These are phyloP conservation scores for Cadophora malorum DNA, from an alignment of 2,329 filamentous ascomycete species.

Conservation along the genomic window DNA sequence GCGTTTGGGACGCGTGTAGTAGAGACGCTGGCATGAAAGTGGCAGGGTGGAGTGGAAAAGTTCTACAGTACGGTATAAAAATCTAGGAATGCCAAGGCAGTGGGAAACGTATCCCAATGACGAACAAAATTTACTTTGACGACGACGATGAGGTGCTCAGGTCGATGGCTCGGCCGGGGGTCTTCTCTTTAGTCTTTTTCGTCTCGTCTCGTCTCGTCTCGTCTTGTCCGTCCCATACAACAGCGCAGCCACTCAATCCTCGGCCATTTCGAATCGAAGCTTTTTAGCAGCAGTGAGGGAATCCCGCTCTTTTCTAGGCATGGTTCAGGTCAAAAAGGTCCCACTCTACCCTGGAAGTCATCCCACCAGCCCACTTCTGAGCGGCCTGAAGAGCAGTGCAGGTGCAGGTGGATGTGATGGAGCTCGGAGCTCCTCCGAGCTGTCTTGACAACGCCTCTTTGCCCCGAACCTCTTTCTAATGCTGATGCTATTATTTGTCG, in stretches of 20 bases:
- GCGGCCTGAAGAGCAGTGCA: background rate
- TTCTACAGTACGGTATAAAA: background rate
- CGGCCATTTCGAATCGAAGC: slow-evolving; percentile 30
- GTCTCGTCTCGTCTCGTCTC: too few species aligned
- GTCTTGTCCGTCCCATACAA: background rate
- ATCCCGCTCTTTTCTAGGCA: slow-evolving; percentile 15
- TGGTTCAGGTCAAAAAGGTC: background rate
- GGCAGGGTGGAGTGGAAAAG: slow-evolving; percentile 13
- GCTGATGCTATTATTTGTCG: background rate
- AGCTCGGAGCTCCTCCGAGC: background rate
- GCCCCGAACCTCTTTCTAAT: background rate
- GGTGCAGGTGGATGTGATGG: too few species aligned
- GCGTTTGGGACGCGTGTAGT: slow-evolving; percentile 36
- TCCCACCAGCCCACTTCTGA: background rate
- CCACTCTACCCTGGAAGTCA: background rate
- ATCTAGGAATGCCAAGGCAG: slow-evolving; percentile 24
- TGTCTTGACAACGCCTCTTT: background rate
- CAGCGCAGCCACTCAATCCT: slow-evolving; percentile 19
- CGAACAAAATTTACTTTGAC: slow-evolving; percentile 16
- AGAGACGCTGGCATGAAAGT: slow-evolving; percentile 28
- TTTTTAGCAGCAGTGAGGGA: slow-evolving; percentile 10
- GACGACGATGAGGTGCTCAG: slow-evolving; percentile 5
- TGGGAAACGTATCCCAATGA: slow-evolving; percentile 27
- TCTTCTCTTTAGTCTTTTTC: background rate
- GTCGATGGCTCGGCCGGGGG: slow-evolving; percentile 1